phyloP scores from a whole-genome alignment of 1,284 basidiomycete genomes.

The Ganoderma multipileum region DNA sequence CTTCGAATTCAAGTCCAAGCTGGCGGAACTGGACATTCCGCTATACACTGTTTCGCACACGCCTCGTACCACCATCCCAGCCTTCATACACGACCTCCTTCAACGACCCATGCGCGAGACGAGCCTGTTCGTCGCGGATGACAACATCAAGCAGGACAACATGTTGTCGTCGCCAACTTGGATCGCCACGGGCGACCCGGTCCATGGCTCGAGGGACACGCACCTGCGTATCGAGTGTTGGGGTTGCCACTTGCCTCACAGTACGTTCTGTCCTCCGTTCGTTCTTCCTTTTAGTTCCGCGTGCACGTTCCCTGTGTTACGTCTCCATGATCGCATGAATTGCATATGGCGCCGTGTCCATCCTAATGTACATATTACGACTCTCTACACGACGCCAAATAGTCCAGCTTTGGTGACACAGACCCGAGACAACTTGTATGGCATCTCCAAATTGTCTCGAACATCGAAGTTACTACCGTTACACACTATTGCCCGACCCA shows the following conservation, averaged over 20 bases:
- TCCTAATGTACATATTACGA: too few relatives aligned
- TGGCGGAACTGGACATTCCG: slow-evolving; percentile 79
- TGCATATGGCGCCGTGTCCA: too few relatives aligned
- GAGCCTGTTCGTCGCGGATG: slow-evolving; percentile 35
- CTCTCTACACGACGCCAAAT: too few relatives aligned
- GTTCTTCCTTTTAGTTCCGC: too few relatives aligned
- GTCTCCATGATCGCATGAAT: too few relatives aligned
- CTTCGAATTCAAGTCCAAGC: slow-evolving; percentile 58
- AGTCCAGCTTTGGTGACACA: too few relatives aligned
- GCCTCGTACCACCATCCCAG: slow-evolving; percentile 64
- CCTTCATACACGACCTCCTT: slow-evolving; percentile 59
- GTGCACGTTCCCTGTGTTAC: too few relatives aligned
- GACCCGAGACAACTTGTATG: too few relatives aligned
- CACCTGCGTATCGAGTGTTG: slow-evolving; percentile 4
- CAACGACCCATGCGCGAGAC: slow-evolving; percentile 41
- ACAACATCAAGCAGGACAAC: slow-evolving; percentile 16
- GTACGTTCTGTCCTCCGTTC: too few relatives aligned
- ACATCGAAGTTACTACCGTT: too few relatives aligned
- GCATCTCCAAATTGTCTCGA: too few relatives aligned
- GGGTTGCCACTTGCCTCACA: neutral
- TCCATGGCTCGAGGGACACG: slow-evolving; percentile 4
- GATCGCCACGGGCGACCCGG: neutral
- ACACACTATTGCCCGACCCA: neutral
- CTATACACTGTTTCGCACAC: slow-evolving; percentile 65
- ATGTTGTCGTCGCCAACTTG: neutral